These are phyloP conservation scores for Ricinus communis DNA, from an alignment of 345 rosid species.

Conservation along the genomic window DNA sequence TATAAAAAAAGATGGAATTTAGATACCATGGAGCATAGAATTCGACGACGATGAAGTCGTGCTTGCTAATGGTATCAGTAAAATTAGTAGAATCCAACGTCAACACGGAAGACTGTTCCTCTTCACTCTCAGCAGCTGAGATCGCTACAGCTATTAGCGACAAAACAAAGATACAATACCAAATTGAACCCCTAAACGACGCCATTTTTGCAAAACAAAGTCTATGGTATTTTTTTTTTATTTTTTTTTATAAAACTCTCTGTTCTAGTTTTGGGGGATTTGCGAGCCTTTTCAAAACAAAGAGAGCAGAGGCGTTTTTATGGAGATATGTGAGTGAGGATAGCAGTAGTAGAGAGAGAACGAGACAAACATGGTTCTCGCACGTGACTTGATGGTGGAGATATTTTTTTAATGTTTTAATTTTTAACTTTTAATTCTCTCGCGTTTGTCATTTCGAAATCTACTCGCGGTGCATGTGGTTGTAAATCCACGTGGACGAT, in stretches of 20 bases:
- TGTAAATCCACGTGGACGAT: constrained; percentile 3
- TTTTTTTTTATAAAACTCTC: no score
- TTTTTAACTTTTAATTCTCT: neutral
- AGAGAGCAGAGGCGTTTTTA: no score
- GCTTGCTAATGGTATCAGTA: constrained; percentile 68
- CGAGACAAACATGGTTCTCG: constrained; percentile 17
- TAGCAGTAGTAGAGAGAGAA: constrained; percentile 6
- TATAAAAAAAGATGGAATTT: neutral
- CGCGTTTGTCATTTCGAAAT: neutral
- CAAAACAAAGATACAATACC: constrained; percentile 31
- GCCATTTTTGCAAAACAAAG: constrained; percentile 36
- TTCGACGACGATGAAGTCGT: constrained; percentile 86
- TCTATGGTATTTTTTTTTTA: neutral
- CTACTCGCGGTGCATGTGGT: neutral
- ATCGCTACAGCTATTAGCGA: constrained; percentile 34
- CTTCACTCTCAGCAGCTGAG: constrained; percentile 47
- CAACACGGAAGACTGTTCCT: constrained; percentile 58
- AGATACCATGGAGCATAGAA: constrained; percentile 95
- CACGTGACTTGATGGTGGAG: constrained; percentile 14
- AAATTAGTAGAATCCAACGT: constrained; percentile 88
- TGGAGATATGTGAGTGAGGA: neutral
- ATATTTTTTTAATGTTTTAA: no score
- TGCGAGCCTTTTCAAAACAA: no score
- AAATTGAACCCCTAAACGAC: constrained; percentile 30
- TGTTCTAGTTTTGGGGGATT: neutral